Percentiles rank a stretch among this genome's conserved stretches.
Conservation (phyloP, 768 basidiomycete genomes). For the Lentinula sp. region DNA sequence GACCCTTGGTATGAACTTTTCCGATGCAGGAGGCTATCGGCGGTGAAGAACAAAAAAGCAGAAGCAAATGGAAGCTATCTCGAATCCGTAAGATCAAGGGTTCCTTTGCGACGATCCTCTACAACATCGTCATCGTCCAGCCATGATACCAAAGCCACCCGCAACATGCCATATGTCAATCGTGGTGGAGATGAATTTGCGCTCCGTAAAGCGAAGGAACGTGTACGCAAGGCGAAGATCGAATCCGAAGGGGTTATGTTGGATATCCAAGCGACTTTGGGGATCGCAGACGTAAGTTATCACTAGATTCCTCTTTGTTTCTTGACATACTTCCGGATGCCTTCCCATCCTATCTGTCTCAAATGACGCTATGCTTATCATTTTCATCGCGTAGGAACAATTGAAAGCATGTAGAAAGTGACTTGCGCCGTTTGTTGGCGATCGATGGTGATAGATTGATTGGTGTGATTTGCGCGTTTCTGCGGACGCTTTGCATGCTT, state of each 20-base stretch:
- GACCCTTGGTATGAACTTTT: slow-evolving; percentile 17
- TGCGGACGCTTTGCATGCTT: neutral
- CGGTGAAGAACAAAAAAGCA: neutral
- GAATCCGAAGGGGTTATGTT: slow-evolving; percentile 1
- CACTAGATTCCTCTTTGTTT: too few relatives aligned
- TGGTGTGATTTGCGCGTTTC: neutral
- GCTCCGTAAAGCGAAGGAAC: neutral
- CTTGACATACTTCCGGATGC: neutral
- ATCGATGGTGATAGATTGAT: neutral
- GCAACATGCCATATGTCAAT: neutral
- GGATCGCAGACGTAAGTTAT: slow-evolving; percentile 1
- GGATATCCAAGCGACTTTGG: slow-evolving; percentile 1
- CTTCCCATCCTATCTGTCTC: neutral
- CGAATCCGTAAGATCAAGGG: neutral
- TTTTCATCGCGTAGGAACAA: neutral
- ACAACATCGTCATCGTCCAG: neutral
- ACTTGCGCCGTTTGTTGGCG: neutral
- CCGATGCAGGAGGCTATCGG: neutral
- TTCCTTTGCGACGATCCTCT: neutral
- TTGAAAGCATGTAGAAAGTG: slow-evolving; percentile 3
- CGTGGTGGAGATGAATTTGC: neutral
- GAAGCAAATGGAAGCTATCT: neutral
- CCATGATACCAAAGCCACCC: neutral
- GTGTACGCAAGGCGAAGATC: slow-evolving; percentile 1
- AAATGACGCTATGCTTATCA: neutral